Base-by-base conservation (phyloP, 176 grass and related monocot species). In the Oryza brachyantha region DNA sequence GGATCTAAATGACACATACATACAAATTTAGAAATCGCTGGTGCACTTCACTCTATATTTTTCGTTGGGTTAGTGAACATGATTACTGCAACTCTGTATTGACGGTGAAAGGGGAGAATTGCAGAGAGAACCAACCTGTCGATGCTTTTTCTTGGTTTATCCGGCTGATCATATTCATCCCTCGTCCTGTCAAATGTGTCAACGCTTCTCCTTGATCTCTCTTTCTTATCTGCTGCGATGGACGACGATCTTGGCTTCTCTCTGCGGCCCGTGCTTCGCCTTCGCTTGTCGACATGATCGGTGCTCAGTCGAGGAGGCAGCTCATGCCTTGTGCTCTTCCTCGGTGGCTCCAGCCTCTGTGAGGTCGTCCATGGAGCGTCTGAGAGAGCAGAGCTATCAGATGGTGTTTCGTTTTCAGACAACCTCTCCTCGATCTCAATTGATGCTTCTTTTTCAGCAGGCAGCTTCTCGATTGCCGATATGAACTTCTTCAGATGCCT, bases 131-230 rank as follows among this genome's bases (percentile, higher is more conserved):
- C 89, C 54, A 64, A 98, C 95, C 87, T 84, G 40, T 98, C 95
- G 42, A 92, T 81, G 76, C 95, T 98, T 82, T 94, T 98, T 86
- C 92, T 98, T 78, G 95, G 95, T 78, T 93, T 93, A 19, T 92
- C 90, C 35, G 59, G 19, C 29, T 86, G 88, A 52, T 94, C 85
- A 8, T 61, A 26, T 14, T 85, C 84, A 77, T 86, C 73, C 37
- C 61, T 83, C 32, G 27, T 67, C 66, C 70, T 79, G 36, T 88
- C 90, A 78, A 84, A 72, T 2, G 37, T 71, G 38, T 94, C 92
- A 10, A 87, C 71, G 58, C 90, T 94, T 70, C 85, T 94, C 83
- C 95, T 93, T 35, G 87, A 94, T 74, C 46, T 89, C 16, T 90
- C 84, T 79, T 63, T 91, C 65, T 46, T 86, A 7, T 94, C 83